phyloP scores from a whole-genome alignment of 2,329 filamentous ascomycete species.

The Zasmidium cellare region DNA sequence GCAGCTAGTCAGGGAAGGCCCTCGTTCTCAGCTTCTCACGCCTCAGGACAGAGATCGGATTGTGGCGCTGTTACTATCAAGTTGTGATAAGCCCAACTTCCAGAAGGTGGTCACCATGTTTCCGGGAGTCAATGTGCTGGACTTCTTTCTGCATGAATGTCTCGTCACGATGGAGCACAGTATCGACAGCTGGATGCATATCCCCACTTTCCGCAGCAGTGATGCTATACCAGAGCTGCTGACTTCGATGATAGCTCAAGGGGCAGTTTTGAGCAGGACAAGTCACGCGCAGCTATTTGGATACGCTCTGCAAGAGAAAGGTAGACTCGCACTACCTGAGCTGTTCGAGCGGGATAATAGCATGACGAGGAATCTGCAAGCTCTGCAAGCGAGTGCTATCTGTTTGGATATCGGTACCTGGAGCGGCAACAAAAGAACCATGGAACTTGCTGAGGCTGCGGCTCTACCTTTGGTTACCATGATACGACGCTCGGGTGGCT shows the following conservation, averaged over 20 bases:
- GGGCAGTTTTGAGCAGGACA: slow-evolving; percentile 20
- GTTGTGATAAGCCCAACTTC: slow-evolving; percentile 20
- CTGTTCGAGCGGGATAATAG: slow-evolving; percentile 21
- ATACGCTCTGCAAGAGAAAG: slow-evolving; percentile 22
- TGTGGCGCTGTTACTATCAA: slow-evolving; percentile 20
- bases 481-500: slow-evolving; percentile 20
- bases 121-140: slow-evolving; percentile 16
- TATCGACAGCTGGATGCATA: slow-evolving; percentile 23
- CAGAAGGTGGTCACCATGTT: slow-evolving; percentile 22
- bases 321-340: slow-evolving; percentile 12
- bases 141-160: slow-evolving; percentile 21
- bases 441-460: slow-evolving; percentile 19
- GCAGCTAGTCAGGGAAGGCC: slow-evolving; percentile 6
- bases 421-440: slow-evolving; percentile 24
- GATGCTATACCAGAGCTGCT: slow-evolving; percentile 18
- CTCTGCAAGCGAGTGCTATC: slow-evolving; percentile 20
- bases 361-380: slow-evolving; percentile 16
- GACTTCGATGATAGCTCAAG: slow-evolving; percentile 19
- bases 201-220: slow-evolving; percentile 16
- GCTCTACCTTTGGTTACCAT: slow-evolving; percentile 20
- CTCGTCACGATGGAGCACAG: slow-evolving; percentile 23
- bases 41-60: slow-evolving; percentile 19
- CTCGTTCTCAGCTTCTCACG: slow-evolving; percentile 13
- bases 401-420: slow-evolving; percentile 21
- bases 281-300: slow-evolving; percentile 23